A percentile compares a stretch with the other conserved stretches of the same genome.
phyloP scores from a whole-genome alignment of 768 basidiomycete genomes.

The Lyophyllum atratum region DNA sequence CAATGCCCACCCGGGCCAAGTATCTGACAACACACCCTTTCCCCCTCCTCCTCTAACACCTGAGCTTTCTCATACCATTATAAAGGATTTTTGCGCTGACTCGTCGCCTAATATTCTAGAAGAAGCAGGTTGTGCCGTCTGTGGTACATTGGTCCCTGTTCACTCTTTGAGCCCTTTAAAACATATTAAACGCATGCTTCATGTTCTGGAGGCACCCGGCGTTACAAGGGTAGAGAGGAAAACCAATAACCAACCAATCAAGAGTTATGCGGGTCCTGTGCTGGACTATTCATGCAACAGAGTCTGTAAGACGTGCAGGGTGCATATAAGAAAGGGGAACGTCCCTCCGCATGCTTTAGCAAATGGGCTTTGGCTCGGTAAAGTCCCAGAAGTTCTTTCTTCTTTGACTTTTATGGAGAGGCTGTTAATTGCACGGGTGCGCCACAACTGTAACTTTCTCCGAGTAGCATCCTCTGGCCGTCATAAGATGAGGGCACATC shows the following conservation, averaged over 20 bases:
- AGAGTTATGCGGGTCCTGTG: neutral
- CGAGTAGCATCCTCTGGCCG: conserved; percentile 10
- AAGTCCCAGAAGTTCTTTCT: neutral
- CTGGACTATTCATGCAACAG: neutral
- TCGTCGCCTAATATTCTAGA: neutral
- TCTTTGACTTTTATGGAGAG: neutral
- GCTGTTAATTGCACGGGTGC: neutral
- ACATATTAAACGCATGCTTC: neutral
- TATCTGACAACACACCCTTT: neutral
- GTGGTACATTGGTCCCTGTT: neutral
- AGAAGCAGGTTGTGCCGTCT: neutral
- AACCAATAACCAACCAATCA: neutral
- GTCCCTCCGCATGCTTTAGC: neutral
- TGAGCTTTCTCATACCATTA: neutral
- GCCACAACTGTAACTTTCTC: conserved; percentile 29
- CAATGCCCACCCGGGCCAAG: too few species aligned
- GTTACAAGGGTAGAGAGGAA: neutral
- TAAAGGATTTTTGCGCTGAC: neutral
- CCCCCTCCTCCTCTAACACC: neutral
- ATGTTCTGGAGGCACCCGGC: neutral
- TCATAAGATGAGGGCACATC: neutral
- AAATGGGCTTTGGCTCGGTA: neutral
- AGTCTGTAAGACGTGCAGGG: neutral
- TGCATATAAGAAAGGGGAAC: neutral
- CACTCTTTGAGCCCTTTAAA: neutral